Evolutionary conservation across 805 yeast genomes (phyloP).

Genomic region (Lachancea sp.): DNA sequence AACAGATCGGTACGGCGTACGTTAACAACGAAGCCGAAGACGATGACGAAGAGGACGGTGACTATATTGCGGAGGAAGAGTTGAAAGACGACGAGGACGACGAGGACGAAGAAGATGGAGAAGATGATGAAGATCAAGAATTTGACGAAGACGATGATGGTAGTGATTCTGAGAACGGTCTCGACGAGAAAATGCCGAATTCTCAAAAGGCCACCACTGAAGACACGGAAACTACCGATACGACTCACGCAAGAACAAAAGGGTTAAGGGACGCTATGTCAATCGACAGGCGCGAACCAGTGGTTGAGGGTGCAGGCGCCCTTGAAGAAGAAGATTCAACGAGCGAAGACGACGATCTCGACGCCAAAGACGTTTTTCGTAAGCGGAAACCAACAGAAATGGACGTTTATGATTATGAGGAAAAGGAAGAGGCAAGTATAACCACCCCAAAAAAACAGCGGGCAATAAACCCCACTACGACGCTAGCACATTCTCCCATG

Average conservation of each 20-base stretch:
- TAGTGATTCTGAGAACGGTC: neutral
- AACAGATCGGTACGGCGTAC: slow-evolving; percentile 10
- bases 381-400: slow-evolving; percentile 27
- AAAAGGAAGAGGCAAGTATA: neutral
- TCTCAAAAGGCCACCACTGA: neutral
- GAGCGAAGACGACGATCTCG: slow-evolving; percentile 6
- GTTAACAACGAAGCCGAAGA: slow-evolving; percentile 10
- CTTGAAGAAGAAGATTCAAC: slow-evolving; percentile 5
- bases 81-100: slow-evolving; percentile 1
- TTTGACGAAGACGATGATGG: neutral
- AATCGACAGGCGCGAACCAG: neutral
- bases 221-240: neutral
- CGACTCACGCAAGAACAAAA: neutral
- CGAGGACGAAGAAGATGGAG: neutral
- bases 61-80: slow-evolving; percentile 1
- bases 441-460: slow-evolving; percentile 6
- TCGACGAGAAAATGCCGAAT: too few relatives aligned
- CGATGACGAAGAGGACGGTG: neutral
- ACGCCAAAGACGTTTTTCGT: slow-evolving; percentile 12
- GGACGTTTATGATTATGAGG: slow-evolving; percentile 24
- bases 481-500: slow-evolving; percentile 5
- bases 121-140: slow-evolving; percentile 2
- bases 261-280: neutral
- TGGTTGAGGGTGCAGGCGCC: slow-evolving; percentile 4
- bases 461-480: neutral